These are phyloP conservation scores for Calonectria hawksworthii DNA, from an alignment of 2,329 filamentous ascomycete genomes.

Conservation along the genomic window DNA sequence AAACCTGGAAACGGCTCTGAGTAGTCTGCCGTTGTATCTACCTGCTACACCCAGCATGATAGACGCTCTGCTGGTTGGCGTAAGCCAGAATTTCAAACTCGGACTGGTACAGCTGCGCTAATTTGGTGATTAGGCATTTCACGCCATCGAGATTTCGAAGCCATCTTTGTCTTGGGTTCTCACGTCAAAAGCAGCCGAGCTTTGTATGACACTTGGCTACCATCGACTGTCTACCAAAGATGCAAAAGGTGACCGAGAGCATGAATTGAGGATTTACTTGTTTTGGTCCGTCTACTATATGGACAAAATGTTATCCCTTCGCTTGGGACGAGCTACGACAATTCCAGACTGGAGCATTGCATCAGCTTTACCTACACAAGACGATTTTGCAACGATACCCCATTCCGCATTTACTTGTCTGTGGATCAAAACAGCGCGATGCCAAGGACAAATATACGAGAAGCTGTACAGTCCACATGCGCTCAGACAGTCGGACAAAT, in stretches of 20 bases:
- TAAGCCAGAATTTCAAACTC: not conserved
- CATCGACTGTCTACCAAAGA: conserved; percentile 33
- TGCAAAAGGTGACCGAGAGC: conserved; percentile 21
- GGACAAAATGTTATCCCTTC: conserved; percentile 68
- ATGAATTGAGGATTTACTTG: conserved; percentile 48
- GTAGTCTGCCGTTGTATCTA: conserved; percentile 49
- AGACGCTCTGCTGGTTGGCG: conserved; percentile 39
- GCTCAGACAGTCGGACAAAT: conserved; percentile 6
- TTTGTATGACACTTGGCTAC: conserved; percentile 50
- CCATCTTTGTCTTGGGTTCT: conserved; percentile 49
- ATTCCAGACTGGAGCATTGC: conserved; percentile 71
- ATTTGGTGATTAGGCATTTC: conserved; percentile 40
- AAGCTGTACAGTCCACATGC: conserved; percentile 23
- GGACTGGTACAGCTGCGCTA: not conserved
- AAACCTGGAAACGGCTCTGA: conserved; percentile 50
- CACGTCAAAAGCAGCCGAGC: conserved; percentile 47
- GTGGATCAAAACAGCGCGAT: conserved; percentile 22
- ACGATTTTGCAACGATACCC: conserved; percentile 45
- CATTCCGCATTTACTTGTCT: conserved; percentile 52
- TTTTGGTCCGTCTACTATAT: conserved; percentile 72
- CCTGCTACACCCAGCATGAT: conserved; percentile 47
- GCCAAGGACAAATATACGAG: conserved; percentile 30
- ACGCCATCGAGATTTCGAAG: conserved; percentile 50
- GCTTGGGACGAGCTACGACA: conserved; percentile 65
- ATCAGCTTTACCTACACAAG: conserved; percentile 50